These are phyloP conservation scores for Neurospora sp. DNA, from an alignment of 495 filamentous ascomycete species.

Conservation along the genomic window DNA sequence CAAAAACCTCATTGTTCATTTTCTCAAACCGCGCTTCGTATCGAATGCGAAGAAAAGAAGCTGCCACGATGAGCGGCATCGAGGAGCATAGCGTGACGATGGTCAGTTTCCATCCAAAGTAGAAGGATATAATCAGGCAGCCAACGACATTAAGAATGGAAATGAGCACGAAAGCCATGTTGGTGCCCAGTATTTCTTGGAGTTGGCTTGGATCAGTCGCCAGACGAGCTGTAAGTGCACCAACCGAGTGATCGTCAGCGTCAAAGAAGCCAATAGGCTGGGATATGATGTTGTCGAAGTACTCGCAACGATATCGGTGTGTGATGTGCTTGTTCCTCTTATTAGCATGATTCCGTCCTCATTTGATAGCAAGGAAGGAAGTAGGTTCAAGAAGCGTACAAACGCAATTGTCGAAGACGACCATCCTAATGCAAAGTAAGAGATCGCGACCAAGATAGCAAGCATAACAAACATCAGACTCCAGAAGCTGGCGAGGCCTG, in stretches of 20 bases:
- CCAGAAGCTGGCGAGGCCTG: conserved; percentile 45
- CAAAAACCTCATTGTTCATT: conserved; percentile 41
- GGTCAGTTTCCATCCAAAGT: conserved; percentile 48
- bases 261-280: conserved; percentile 52
- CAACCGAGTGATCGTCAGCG: conserved; percentile 35
- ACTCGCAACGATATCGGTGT: conserved; percentile 45
- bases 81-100: conserved; percentile 39
- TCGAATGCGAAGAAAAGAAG: conserved; percentile 41
- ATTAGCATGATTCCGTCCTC: background rate
- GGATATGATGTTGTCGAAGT: conserved; percentile 47
- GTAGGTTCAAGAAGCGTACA: conserved; percentile 18
- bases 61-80: conserved; percentile 39
- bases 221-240: conserved; percentile 41
- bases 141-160: conserved; percentile 39
- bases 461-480: conserved; percentile 56
- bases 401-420: conserved; percentile 42
- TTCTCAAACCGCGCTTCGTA: conserved; percentile 44
- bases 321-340: conserved; percentile 30
- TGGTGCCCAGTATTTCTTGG: conserved; percentile 51
- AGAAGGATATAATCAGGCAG: conserved; percentile 40
- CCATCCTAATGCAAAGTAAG: conserved; percentile 45
- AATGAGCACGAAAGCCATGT: conserved; percentile 40
- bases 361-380: background rate
- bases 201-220: conserved; percentile 51
- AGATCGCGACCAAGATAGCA: conserved; percentile 37